Conservation (phyloP, 2,329 filamentous ascomycete species). For the Trichocomaceae sp. region DNA sequence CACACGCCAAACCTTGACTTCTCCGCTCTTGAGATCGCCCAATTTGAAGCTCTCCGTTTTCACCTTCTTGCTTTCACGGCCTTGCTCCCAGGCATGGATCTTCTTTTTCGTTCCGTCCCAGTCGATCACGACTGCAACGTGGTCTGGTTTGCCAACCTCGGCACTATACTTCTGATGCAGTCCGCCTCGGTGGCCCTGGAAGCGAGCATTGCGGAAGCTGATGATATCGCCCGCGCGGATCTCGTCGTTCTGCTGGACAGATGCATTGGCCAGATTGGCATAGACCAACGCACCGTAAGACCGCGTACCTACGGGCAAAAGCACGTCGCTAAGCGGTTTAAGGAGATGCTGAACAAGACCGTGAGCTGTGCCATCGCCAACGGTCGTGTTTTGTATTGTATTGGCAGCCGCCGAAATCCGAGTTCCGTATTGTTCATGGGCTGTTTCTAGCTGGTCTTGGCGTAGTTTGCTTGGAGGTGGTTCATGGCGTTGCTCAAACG, state of each 20-base stretch:
- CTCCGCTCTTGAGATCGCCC: conserved; percentile 82
- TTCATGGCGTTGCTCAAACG: conserved; percentile 80
- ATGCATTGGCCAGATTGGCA: conserved; percentile 88
- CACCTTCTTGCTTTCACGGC: conserved; percentile 85
- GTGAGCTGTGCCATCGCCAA: conserved; percentile 77
- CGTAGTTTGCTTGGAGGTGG: conserved; percentile 71
- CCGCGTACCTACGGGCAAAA: conserved; percentile 78
- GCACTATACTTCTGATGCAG: conserved; percentile 91
- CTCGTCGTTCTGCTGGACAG: conserved; percentile 81
- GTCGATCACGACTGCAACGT: conserved; percentile 85
- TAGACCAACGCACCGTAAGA: conserved; percentile 91
- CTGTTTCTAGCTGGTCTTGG: conserved; percentile 87
- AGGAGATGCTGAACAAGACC: conserved; percentile 74
- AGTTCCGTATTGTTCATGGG: conserved; percentile 74
- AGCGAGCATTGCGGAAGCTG: conserved; percentile 83
- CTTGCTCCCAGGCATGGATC: conserved; percentile 91
- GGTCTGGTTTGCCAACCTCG: conserved; percentile 81
- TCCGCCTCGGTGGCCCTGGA: conserved; percentile 89
- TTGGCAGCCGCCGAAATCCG: conserved; percentile 65
- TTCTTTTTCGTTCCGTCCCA: conserved; percentile 99
- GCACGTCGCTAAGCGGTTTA: conserved; percentile 62
- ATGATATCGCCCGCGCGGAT: conserved; percentile 91
- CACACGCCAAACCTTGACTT: conserved; percentile 95
- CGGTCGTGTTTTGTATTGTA: conserved; percentile 67
- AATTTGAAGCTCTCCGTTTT: conserved; percentile 92